These are phyloP conservation scores for Candida anglica DNA, from an alignment of 805 yeast species.

Conservation along the genomic window DNA sequence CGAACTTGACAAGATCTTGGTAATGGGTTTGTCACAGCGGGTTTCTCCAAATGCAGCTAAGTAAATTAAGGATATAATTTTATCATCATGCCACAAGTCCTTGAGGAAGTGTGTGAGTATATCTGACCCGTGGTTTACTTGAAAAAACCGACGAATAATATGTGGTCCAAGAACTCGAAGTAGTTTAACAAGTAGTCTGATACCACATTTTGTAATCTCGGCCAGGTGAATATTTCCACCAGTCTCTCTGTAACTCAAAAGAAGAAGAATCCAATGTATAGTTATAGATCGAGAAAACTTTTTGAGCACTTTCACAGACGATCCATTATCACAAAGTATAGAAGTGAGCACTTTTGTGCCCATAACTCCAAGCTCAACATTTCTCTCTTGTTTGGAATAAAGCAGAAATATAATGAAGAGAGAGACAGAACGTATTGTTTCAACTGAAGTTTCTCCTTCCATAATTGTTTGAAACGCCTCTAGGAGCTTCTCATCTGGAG, in stretches of 20 bases:
- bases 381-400: too few relatives aligned
- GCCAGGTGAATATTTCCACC: slow-evolving; percentile 7
- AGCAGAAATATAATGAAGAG: too few relatives aligned
- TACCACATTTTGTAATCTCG: slow-evolving; percentile 26
- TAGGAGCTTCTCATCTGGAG: too few relatives aligned
- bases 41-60: slow-evolving; percentile 1
- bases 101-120: slow-evolving; percentile 43
- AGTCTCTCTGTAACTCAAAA: slow-evolving; percentile 43
- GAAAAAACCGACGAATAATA: slow-evolving; percentile 46
- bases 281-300: slow-evolving; percentile 52
- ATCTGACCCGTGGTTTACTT: slow-evolving; percentile 46
- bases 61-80: slow-evolving; percentile 34
- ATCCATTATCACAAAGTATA: slow-evolving; percentile 3
- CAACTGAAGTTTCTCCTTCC: slow-evolving; percentile 50
- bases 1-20: too few relatives aligned
- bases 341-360: background rate
- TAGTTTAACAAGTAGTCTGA: slow-evolving; percentile 47
- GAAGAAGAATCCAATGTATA: slow-evolving; percentile 59
- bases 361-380: background rate
- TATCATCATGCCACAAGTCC: slow-evolving; percentile 47
- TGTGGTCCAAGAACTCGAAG: slow-evolving; percentile 44
- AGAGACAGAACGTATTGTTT: slow-evolving; percentile 47
- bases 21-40: slow-evolving; percentile 1
- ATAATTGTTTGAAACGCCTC: too few relatives aligned
- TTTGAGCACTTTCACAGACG: slow-evolving; percentile 35